A percentile compares a stretch with the other conserved stretches of the same genome.
Conservation (phyloP, 768 basidiomycete genomes). For the Pluteus cervinus region DNA sequence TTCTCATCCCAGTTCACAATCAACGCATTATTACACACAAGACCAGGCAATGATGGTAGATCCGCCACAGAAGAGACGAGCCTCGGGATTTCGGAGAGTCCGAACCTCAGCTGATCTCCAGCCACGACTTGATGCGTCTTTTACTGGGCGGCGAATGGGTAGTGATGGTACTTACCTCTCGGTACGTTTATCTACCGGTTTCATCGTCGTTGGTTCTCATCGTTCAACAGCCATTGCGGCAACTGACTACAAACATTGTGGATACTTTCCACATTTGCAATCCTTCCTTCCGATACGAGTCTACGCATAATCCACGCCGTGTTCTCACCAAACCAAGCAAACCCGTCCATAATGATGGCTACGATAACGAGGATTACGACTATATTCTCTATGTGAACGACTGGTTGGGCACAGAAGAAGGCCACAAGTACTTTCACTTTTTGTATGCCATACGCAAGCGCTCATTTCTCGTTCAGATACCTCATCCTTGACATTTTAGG, state of each 20-base stretch:
- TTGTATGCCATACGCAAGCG: conserved; percentile 4
- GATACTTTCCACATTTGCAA: conserved; percentile 95
- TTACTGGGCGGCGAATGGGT: conserved; percentile 70
- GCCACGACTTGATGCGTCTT: conserved; percentile 61
- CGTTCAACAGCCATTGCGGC: conserved; percentile 44
- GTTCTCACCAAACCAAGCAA: conserved; percentile 98
- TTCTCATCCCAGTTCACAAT: conserved; percentile 45
- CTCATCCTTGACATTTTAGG: conserved; percentile 97
- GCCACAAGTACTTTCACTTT: conserved; percentile 72
- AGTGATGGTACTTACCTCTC: conserved; percentile 73
- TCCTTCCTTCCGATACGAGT: conserved; percentile 92
- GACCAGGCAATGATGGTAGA: conserved; percentile 76
- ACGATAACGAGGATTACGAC: conserved; percentile 98
- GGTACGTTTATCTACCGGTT: conserved; percentile 41
- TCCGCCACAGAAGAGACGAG: conserved; percentile 56
- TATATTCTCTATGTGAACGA: conserved; percentile 99
- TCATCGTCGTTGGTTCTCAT: conserved; percentile 1
- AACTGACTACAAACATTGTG: conserved; percentile 79
- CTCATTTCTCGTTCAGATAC: conserved; percentile 49
- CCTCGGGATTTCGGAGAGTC: conserved; percentile 74
- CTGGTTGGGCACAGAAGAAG: conserved; percentile 90
- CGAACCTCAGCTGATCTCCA: conserved; percentile 72
- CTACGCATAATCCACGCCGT: conserved; percentile 88
- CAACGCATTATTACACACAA: conserved; percentile 52
- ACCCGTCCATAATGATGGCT: conserved; percentile 92